Conservation (phyloP, 1,139 yeast species). For the Yamadazyma friedrichii region DNA sequence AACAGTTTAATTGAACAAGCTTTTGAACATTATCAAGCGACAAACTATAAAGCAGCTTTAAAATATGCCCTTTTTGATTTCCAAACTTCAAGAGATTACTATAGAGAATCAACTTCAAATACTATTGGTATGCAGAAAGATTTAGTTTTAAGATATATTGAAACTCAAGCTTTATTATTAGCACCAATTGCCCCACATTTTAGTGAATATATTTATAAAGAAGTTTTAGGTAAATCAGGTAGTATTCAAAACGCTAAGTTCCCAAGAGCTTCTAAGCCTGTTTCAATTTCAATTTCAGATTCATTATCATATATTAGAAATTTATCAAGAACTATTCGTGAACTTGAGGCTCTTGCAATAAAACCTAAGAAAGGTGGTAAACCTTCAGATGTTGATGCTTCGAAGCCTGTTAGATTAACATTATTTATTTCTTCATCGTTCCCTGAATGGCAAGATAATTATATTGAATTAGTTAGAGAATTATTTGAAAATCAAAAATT, state of each 20-base stretch:
- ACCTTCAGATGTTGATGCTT: slow-evolving; percentile 66
- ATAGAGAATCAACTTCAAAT: slow-evolving; percentile 73
- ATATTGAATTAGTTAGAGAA: slow-evolving; percentile 80
- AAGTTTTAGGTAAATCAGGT: slow-evolving; percentile 58
- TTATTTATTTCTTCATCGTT: slow-evolving; percentile 73
- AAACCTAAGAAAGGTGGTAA: slow-evolving; percentile 76
- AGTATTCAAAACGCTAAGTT: slow-evolving; percentile 74
- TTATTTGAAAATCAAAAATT: slow-evolving; percentile 64
- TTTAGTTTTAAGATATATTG: slow-evolving; percentile 77
- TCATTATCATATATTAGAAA: slow-evolving; percentile 77
- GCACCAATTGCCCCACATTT: slow-evolving; percentile 97
- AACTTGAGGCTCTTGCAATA: slow-evolving; percentile 81
- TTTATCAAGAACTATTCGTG: slow-evolving; percentile 82
- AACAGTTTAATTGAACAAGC: slow-evolving; percentile 75
- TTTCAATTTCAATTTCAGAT: slow-evolving; percentile 60
- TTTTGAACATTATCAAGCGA: slow-evolving; percentile 62
- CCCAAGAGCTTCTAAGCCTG: slow-evolving; percentile 71
- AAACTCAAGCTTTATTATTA: slow-evolving; percentile 76
- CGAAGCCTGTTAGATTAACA: slow-evolving; percentile 70
- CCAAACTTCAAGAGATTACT: slow-evolving; percentile 93
- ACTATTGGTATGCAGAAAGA: slow-evolving; percentile 78
- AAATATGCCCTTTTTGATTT: slow-evolving; percentile 90
- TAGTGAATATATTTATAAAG: slow-evolving; percentile 86
- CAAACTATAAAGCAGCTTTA: slow-evolving; percentile 85
- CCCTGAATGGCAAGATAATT: slow-evolving; percentile 96